A percentile compares a stretch with the other conserved stretches of the same genome.
Evolutionary conservation across 345 rosid genomes (phyloP).

Genomic region (Atalantia buxifolia): DNA sequence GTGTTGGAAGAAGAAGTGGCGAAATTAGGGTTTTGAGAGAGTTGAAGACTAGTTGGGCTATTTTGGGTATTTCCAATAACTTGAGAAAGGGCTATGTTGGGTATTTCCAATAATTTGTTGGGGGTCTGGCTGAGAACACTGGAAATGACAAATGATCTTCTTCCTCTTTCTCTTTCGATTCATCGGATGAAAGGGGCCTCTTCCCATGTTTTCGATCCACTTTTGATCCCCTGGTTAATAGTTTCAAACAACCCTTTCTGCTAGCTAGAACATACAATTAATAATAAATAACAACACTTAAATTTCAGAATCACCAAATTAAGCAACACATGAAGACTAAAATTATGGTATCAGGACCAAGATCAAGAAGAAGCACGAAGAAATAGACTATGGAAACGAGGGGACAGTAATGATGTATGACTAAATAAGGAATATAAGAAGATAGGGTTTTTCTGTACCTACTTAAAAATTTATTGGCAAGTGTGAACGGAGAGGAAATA

Average conservation of each 20-base stretch:
- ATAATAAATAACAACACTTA: background rate
- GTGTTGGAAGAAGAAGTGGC: background rate
- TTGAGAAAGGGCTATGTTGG: slow-evolving; percentile 71
- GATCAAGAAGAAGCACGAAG: background rate
- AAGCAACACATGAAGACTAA: background rate
- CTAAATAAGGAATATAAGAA: background rate
- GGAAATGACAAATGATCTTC: slow-evolving; percentile 45
- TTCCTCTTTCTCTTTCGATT: slow-evolving; percentile 42
- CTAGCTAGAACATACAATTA: background rate
- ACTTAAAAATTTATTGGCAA: background rate
- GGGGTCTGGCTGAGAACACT: slow-evolving; percentile 55
- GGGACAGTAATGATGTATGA: background rate
- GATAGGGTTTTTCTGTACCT: background rate
- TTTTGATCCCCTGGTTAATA: slow-evolving; percentile 4
- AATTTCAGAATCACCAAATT: background rate
- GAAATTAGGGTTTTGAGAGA: slow-evolving; percentile 4
- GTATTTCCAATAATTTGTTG: too few species aligned
- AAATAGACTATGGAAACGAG: background rate
- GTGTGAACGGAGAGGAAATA: background rate
- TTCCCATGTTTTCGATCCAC: slow-evolving; percentile 59
- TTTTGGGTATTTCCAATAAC: slow-evolving; percentile 47
- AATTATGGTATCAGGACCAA: background rate
- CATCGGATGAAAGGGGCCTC: slow-evolving; percentile 41
- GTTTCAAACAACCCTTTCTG: background rate
- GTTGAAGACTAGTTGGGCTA: slow-evolving; percentile 17